Conservation (phyloP, 169 alveolate species). For the Amoebophrya sp. region DNA sequence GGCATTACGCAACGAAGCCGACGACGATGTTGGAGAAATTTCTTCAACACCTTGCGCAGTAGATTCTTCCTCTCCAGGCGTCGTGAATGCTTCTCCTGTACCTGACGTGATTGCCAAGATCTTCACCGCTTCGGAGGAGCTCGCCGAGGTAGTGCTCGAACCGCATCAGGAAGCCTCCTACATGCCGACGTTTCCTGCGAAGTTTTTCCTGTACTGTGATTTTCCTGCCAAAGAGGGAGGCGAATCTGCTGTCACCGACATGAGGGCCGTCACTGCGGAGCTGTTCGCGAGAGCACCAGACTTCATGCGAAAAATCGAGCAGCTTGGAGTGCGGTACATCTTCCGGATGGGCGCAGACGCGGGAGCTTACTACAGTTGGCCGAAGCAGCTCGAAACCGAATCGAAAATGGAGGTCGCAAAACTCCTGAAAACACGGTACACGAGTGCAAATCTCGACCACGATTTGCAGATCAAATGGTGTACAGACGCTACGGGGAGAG, state of each 20-base stretch:
- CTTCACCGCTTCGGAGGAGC: constrained; percentile 12
- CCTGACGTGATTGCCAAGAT: no score
- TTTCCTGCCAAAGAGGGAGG: not conserved
- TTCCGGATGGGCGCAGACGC: not conserved
- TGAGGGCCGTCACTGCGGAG: not conserved
- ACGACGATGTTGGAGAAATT: not conserved
- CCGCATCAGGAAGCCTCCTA: not conserved
- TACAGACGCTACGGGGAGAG: not conserved
- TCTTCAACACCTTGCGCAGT: not conserved
- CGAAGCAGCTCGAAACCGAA: not conserved
- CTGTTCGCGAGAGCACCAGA: not conserved
- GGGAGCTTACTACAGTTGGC: not conserved
- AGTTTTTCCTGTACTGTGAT: not conserved
- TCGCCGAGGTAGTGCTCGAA: not conserved
- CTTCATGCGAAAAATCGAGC: not conserved
- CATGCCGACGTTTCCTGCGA: not conserved
- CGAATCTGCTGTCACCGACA: not conserved
- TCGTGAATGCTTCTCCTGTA: no score
- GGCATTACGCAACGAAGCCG: not conserved
- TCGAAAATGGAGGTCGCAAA: not conserved
- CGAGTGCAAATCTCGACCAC: not conserved
- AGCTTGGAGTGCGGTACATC: not conserved
- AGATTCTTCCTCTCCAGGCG: not conserved
- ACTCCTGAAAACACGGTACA: not conserved
- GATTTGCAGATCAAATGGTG: not conserved